Conservation (phyloP, 1,284 basidiomycete genomes). For the Dichomitus squalens region DNA sequence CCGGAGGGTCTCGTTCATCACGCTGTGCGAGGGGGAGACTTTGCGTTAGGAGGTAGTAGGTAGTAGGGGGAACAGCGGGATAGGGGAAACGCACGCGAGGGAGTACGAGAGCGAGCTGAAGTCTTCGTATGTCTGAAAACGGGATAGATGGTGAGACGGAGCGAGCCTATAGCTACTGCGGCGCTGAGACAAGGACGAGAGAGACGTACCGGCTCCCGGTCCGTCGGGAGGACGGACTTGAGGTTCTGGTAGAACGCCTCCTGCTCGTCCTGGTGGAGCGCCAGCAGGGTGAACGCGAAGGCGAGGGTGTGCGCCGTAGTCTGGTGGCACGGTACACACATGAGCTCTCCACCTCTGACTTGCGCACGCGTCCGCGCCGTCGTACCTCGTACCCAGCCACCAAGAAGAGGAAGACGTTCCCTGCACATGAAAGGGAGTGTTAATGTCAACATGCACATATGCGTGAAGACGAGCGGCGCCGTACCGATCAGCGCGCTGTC, state of each 20-base stretch:
- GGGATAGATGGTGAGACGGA: too few relatives aligned
- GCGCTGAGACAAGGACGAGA: neutral
- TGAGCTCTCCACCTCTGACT: neutral
- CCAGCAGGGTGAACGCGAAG: conserved; percentile 55
- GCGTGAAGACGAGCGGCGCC: neutral
- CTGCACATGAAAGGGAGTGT: conserved; percentile 31
- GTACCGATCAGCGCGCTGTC: conserved; percentile 54
- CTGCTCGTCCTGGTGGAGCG: conserved; percentile 63
- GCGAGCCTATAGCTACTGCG: neutral
- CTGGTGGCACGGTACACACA: conserved; percentile 33
- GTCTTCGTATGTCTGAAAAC: conserved; percentile 16
- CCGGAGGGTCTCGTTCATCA: conserved; percentile 62
- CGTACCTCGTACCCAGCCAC: conserved; percentile 61
- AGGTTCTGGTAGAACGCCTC: conserved; percentile 55
- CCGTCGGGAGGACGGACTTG: conserved; percentile 9
- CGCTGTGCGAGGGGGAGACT: conserved; percentile 35
- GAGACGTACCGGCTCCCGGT: conserved; percentile 7
- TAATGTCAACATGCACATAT: too few relatives aligned
- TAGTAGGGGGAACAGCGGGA: too few relatives aligned
- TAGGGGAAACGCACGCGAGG: conserved; percentile 16
- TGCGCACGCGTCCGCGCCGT: neutral
- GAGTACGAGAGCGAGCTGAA: conserved; percentile 20
- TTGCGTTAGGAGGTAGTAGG: neutral
- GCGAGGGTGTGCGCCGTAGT: conserved; percentile 58
- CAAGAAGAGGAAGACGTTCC: conserved; percentile 49